Base-by-base conservation (phyloP, 1,139 yeast genomes). In the Hyphopichia wangnamkhiaoensis region DNA sequence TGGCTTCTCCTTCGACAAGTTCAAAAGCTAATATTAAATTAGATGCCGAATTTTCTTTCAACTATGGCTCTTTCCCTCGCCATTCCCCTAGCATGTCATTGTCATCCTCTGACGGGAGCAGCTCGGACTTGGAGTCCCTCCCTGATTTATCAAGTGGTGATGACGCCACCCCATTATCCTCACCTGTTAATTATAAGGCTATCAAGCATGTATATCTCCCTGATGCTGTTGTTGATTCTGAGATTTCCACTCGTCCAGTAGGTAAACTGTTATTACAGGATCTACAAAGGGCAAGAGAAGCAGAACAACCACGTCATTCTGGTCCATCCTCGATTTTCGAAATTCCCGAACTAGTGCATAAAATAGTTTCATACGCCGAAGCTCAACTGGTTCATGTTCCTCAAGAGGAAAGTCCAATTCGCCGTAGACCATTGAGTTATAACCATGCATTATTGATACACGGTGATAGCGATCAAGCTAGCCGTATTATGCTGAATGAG, bases 311-410 rank as follows among this genome's bases (percentile, higher is more conserved):
- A 15, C 26, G 26, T 12, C 26, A 9, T 9, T 23, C 26, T 9
- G 26, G 26, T 14, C 23, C 23, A n/a, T 36, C 25, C 18, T 30
- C 30, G 14, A 21, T 34, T 13, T 84, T 89, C 53, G 71, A 71
- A 37, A 80, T 84, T 15, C 96, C 96, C 0, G 96, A 90, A 58
- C 82, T 90, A 40, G 69, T 89, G 15, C 63, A 73, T 47, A 69
- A 72, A 42, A 85, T 90, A 13, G 53, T 89, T 20, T 65, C 69
- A 18, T 79, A 68, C 56, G 82, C 87, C 12, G 87, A 84, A 35
- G 63, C 65, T 26, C 70, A 64, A 44, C 58, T 53, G 38, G 65
- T 78, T 5, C 57, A 59, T 4, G 66, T 80, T 14, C 89, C 93
- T 2, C 76, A 71, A 40, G 91, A 84, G 53, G 59, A 60, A 10